Conservation (phyloP, 2,329 filamentous ascomycete species). For the Podosphaera xanthii region DNA sequence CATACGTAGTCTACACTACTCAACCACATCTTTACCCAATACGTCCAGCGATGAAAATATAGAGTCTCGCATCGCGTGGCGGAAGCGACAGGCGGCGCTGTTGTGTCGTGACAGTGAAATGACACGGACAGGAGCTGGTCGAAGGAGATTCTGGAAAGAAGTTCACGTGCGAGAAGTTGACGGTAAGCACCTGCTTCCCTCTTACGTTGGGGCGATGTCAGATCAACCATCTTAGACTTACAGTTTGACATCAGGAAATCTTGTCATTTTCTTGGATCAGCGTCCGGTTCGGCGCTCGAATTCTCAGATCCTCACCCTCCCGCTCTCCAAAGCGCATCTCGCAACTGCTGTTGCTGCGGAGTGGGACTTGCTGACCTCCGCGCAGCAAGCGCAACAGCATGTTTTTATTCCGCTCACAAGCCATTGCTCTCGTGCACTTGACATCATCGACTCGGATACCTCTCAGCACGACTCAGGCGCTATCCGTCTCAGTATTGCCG, state of each 20-base stretch:
- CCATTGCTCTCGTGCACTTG: constrained; percentile 58
- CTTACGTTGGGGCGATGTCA: background rate
- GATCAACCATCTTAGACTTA: background rate
- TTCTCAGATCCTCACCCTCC: constrained; percentile 49
- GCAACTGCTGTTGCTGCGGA: constrained; percentile 73
- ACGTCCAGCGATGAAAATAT: constrained; percentile 10
- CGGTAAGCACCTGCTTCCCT: constrained; percentile 22
- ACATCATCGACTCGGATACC: constrained; percentile 49
- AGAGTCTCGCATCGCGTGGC: constrained; percentile 24
- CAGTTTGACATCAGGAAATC: constrained; percentile 8
- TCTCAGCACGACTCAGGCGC: constrained; percentile 16
- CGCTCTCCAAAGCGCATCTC: constrained; percentile 53
- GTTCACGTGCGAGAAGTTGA: constrained; percentile 45
- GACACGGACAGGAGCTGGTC: constrained; percentile 19
- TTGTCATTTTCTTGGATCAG: constrained; percentile 49
- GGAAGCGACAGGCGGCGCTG: constrained; percentile 30
- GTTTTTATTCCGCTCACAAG: constrained; percentile 84
- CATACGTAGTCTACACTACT: no score
- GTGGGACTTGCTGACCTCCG: constrained; percentile 69
- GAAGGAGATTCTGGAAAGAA: constrained; percentile 72
- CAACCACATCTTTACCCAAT: no score
- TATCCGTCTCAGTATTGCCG: constrained; percentile 39
- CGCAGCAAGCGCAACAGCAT: constrained; percentile 62
- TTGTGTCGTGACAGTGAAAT: constrained; percentile 28
- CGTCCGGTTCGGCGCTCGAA: constrained; percentile 60